A percentile compares a stretch with the other conserved stretches of the same genome.
Evolutionary conservation across 371 early-diverging fungal genomes (phyloP).

Genomic region (Rhizoclosmatium hyalinum): DNA sequence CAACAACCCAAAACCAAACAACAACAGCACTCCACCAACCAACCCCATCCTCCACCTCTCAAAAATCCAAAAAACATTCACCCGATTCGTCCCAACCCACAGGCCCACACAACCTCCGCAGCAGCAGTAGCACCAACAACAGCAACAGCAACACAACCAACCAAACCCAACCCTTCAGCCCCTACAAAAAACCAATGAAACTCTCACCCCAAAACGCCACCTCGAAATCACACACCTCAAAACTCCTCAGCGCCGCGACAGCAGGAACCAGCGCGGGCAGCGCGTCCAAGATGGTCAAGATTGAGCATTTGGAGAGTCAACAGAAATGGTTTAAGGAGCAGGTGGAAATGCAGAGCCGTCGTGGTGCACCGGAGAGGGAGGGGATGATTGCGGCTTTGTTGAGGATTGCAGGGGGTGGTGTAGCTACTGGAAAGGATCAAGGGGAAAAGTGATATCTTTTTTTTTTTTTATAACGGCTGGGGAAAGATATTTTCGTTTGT

Average conservation of each 20-base stretch:
- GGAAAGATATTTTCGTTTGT: background rate
- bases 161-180: background rate
- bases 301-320: slow-evolving; percentile 21
- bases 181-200: background rate
- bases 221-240: background rate
- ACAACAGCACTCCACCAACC: background rate
- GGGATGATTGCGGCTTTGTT: slow-evolving; percentile 9
- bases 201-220: background rate
- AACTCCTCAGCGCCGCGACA: background rate
- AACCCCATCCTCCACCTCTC: background rate
- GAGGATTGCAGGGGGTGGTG: slow-evolving; percentile 1
- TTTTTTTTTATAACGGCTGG: background rate
- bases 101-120: background rate
- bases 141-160: background rate
- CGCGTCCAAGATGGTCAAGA: slow-evolving; percentile 1
- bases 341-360: background rate
- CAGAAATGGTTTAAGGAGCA: slow-evolving; percentile 20
- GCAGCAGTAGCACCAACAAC: background rate
- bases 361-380: background rate
- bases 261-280: background rate
- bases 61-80: background rate
- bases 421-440: background rate
- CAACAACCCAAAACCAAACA: background rate
- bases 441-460: background rate
- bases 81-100: background rate